Evolutionary conservation across 176 grass and related monocot genomes (phyloP), one percentile per base, ranked within the genome.

Genomic region (Bonia amplexicaulis): DNA sequence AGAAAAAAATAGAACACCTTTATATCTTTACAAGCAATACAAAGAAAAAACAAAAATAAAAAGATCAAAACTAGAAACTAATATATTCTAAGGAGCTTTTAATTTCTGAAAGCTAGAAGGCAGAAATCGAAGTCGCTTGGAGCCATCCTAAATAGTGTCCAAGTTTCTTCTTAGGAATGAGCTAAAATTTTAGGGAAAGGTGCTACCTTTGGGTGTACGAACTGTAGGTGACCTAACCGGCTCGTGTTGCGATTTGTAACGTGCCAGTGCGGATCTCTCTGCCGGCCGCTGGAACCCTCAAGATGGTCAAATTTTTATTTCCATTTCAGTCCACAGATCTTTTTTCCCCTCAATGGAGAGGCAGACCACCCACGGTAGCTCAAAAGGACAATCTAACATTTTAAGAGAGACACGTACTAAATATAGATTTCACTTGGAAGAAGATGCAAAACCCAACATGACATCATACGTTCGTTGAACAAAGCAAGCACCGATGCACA

Each of bases 301-400:
- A 74, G 52, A 73, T 31, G 85, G 85, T 86, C 76, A 66, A 29
- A 33, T n/a, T 22, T 8, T 37, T 59, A 11, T 64, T 79, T 25
- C 53, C 19, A 0, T 26, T 25, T 3, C 15, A 48, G 66, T 73
- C 67, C 84, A 41, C 55, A 1, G 25, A 37, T 33, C 3, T 12
- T 49, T 25, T 7, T 23, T 0, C 57, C 4, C 26, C 13, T 9
- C 41, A 12, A 22, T 3, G 70, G 1, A 3, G 13, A 78, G 41
- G 44, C 33, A 12, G 26, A 39, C 3, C 8, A 3, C 20, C 49
- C 3, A 33, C 31, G 31, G 31, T 33, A 3, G 31, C 31, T 33
- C 31, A 33, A 33, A 33, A 33, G 31, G 3, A 33, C 31, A 33
- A 33, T 33, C 31, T 33, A 33, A 33, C 31, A 33, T 33, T 33